Base-by-base conservation (phyloP, 2,329 filamentous ascomycete species). In the Aquanectria penicillioides region DNA sequence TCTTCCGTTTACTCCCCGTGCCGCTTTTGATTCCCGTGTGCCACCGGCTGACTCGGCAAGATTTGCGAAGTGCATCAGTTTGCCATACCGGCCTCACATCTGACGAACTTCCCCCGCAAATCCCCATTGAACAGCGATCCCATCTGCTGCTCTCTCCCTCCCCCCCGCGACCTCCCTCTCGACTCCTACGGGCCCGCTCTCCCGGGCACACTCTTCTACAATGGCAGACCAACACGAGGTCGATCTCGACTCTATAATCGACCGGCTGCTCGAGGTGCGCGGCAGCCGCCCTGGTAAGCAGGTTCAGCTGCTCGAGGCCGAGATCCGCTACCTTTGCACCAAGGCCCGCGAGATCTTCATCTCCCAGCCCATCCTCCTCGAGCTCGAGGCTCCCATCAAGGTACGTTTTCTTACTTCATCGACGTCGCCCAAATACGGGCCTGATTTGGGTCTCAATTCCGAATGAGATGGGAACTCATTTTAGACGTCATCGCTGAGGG, bases 281-380 rank as follows among this genome's bases (percentile, higher is more conserved):
- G 95, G 94, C 77, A 97, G 94, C 86, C 90, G 95, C 75, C 95
- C 95, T 57, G 95, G 95, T 73, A 99, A 99, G 85, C 95, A 98
- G 82, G 95, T 99, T 54, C 94, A 98, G 83, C 87, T 99, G 69
- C 85, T 97, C 68, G 95, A 99, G 80, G 89, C 92, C 62, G 95
- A 98, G 83, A 99, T 99, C 71, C 91, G 94, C 76, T 97, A 89
- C 80, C 88, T 99, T 67, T 99, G 95, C 87, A 97, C 94, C 77
- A 98, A 98, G 84, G 94, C 94, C 64, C 91, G 95, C 68, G 95
- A 99, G 84, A 98, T 99, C 73, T 98, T 99, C 85, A 98, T 99
- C 80, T 97, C 94, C 63, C 95, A 99, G 83, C 95, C 95, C 68
- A 98, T 98, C 74, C 84, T 99, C 69, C 88, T 99, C 68, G 95